These are phyloP conservation scores for Exophiala sp. DNA, from an alignment of 2,329 filamentous ascomycete genomes.

Conservation along the genomic window DNA sequence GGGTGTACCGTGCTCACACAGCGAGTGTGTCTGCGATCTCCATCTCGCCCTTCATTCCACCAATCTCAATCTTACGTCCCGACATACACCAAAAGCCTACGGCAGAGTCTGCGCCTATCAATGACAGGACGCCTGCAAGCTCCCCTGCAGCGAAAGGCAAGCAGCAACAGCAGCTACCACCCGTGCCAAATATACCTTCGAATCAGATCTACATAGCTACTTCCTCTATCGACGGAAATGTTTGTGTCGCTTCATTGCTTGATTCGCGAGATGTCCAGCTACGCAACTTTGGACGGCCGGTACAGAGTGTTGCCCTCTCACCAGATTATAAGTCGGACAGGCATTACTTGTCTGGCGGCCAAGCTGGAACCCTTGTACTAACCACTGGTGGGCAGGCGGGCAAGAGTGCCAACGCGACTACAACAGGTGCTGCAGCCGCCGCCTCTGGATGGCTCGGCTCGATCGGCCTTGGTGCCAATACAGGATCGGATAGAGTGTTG, in stretches of 20 bases:
- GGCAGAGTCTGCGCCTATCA: conserved; percentile 32
- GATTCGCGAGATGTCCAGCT: conserved; percentile 87
- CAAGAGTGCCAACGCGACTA: conserved; percentile 78
- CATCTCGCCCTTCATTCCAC: conserved; percentile 78
- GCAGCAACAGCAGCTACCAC: conserved; percentile 47
- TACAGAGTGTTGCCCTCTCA: conserved; percentile 89
- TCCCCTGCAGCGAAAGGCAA: conserved; percentile 52
- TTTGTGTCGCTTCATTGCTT: conserved; percentile 82
- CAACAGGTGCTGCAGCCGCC: conserved; percentile 76
- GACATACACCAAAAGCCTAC: conserved; percentile 33
- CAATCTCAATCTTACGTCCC: conserved; percentile 43
- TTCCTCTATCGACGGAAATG: conserved; percentile 91
- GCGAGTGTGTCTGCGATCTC: conserved; percentile 88
- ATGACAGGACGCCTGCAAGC: conserved; percentile 43
- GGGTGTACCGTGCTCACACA: conserved; percentile 87
- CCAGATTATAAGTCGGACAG: conserved; percentile 89
- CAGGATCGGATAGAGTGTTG: conserved; percentile 78
- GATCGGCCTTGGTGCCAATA: conserved; percentile 74
- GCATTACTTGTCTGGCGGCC: conserved; percentile 84
- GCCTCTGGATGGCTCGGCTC: conserved; percentile 89
- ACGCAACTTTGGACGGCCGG: conserved; percentile 87
- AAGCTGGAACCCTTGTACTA: conserved; percentile 81
- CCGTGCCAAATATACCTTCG: conserved; percentile 70
- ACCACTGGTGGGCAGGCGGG: conserved; percentile 78
- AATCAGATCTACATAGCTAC: conserved; percentile 93